phyloP scores from a whole-genome alignment of 2,329 filamentous ascomycete genomes.

The Thermothelomyces thermophilus region DNA sequence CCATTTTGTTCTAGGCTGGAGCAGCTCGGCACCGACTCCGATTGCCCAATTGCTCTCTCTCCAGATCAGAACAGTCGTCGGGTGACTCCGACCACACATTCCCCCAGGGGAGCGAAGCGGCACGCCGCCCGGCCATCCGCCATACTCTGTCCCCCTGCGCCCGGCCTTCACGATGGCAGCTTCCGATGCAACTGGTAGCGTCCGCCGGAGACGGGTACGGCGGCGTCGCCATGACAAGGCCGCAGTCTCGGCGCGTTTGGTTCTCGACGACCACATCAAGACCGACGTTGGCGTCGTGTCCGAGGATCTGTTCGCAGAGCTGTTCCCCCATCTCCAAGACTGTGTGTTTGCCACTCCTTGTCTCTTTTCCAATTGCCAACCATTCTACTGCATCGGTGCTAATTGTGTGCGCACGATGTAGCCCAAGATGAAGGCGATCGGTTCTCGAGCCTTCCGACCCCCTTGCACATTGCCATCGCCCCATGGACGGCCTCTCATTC shows the following conservation, averaged over 20 bases:
- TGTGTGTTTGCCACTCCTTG: slow-evolving; percentile 37
- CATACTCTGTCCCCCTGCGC: background rate
- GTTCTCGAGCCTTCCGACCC: slow-evolving; percentile 30
- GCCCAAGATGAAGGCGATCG: slow-evolving; percentile 28
- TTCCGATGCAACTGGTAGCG: slow-evolving; percentile 21
- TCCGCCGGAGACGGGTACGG: slow-evolving; percentile 39
- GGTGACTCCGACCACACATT: background rate
- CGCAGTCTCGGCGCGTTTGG: slow-evolving; percentile 69
- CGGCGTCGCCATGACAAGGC: slow-evolving; percentile 62
- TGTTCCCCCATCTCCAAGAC: slow-evolving; percentile 60
- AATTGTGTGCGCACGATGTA: slow-evolving; percentile 17
- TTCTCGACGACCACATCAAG: slow-evolving; percentile 78
- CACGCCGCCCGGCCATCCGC: background rate
- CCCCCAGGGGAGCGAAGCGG: background rate
- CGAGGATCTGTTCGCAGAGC: slow-evolving; percentile 73
- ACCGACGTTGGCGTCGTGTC: slow-evolving; percentile 82
- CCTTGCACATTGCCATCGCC: slow-evolving; percentile 63
- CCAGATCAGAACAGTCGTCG: background rate
- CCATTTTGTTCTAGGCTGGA: too few relatives aligned
- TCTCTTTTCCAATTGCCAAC: slow-evolving; percentile 10
- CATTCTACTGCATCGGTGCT: slow-evolving; percentile 8
- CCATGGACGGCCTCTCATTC: slow-evolving; percentile 60
- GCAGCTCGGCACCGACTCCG: too few relatives aligned
- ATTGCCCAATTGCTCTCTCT: too few relatives aligned
- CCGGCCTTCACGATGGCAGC: slow-evolving; percentile 23